Evolutionary conservation across 805 yeast species (phyloP).

Genomic region (Starmerella potacharoeniae): DNA sequence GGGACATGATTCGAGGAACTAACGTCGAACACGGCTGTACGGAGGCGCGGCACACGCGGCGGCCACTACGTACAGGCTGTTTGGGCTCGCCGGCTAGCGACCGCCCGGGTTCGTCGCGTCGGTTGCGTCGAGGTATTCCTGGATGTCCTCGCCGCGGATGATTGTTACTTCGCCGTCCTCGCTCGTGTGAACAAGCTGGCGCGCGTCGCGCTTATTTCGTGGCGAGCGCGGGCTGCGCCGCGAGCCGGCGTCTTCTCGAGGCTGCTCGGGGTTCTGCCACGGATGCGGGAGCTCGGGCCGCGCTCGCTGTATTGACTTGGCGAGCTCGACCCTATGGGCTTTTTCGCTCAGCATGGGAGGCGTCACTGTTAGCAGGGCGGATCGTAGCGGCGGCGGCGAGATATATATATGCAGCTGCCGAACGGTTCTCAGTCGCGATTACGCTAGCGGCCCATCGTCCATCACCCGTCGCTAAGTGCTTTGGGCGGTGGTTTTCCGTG

Average conservation of each 20-base stretch:
- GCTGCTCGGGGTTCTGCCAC: neutral
- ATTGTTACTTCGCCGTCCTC: slow-evolving; percentile 4
- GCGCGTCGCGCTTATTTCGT: neutral
- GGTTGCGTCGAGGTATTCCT: neutral
- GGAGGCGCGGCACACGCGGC: too few species aligned
- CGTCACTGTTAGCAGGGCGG: neutral
- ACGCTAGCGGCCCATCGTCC: slow-evolving; percentile 2
- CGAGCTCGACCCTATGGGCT: neutral
- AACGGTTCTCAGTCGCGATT: neutral
- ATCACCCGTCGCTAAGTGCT: neutral
- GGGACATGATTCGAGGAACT: too few species aligned
- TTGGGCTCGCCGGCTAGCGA: neutral
- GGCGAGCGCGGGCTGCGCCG: neutral
- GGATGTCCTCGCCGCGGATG: slow-evolving; percentile 10
- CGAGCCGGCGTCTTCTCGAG: neutral
- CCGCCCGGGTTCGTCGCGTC: neutral
- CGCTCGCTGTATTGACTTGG: neutral
- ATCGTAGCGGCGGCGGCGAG: neutral
- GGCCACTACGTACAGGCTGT: too few species aligned
- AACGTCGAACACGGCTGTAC: too few species aligned
- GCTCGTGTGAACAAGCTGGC: neutral
- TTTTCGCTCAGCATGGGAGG: neutral
- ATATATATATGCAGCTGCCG: neutral
- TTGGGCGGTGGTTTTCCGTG: neutral
- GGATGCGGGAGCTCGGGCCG: neutral